Conservation (phyloP, 2,329 filamentous ascomycete genomes). For the Diaporthe ilicicola region DNA sequence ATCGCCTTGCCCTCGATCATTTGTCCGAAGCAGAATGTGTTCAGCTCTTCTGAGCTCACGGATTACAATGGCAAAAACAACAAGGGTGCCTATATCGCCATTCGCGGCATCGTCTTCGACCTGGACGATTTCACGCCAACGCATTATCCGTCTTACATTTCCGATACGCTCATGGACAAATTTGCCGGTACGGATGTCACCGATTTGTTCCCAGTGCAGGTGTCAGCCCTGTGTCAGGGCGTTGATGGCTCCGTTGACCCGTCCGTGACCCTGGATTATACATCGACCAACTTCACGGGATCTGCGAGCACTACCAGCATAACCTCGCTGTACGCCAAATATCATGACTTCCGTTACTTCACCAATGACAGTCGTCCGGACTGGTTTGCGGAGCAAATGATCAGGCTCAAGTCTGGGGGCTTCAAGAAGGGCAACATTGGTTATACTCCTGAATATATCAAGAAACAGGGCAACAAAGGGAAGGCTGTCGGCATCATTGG, state of each 20-base stretch:
- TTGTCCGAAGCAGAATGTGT: slow-evolving; percentile 92
- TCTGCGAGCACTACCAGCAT: slow-evolving; percentile 70
- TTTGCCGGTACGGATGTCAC: slow-evolving; percentile 93
- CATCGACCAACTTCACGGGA: slow-evolving; percentile 77
- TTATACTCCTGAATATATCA: slow-evolving; percentile 81
- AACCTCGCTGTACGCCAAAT: slow-evolving; percentile 77
- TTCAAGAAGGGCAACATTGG: slow-evolving; percentile 90
- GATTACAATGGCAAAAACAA: slow-evolving; percentile 76
- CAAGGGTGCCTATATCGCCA: slow-evolving; percentile 73
- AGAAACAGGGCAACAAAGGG: slow-evolving; percentile 69
- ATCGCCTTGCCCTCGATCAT: slow-evolving; percentile 86
- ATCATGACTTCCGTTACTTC: slow-evolving; percentile 92
- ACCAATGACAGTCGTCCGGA: slow-evolving; percentile 84
- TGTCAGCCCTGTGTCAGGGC: slow-evolving; percentile 89
- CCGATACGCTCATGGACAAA: slow-evolving; percentile 71
- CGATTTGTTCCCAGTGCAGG: slow-evolving; percentile 89
- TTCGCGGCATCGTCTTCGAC: slow-evolving; percentile 91
- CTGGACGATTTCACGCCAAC: slow-evolving; percentile 74
- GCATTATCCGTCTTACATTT: slow-evolving; percentile 78
- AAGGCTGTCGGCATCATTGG: slow-evolving; percentile 82
- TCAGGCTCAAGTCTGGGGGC: slow-evolving; percentile 71
- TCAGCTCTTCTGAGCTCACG: slow-evolving; percentile 78
- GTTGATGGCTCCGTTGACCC: slow-evolving; percentile 70
- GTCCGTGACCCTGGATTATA: slow-evolving; percentile 86
- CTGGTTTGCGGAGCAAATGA: slow-evolving; percentile 93